These are phyloP conservation scores for Ophiosphaerella herpotricha DNA, from an alignment of 2,329 filamentous ascomycete species.

Conservation along the genomic window DNA sequence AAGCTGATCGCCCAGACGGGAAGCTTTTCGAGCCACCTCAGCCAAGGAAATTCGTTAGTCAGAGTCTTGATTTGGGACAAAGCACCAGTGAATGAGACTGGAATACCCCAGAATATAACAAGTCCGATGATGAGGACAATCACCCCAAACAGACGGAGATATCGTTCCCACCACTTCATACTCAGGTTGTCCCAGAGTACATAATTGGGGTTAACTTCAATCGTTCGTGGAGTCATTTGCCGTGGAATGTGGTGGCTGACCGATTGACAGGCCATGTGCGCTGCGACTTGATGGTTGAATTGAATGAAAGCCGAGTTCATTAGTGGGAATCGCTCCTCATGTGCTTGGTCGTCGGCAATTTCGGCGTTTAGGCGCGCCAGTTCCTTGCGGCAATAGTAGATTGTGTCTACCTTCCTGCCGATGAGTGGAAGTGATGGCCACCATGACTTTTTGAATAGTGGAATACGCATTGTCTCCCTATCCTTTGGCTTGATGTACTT, in stretches of 20 bases:
- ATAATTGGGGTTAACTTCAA: constrained; percentile 93
- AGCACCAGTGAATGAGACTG: constrained; percentile 84
- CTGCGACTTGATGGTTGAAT: constrained; percentile 96
- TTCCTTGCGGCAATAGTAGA: constrained; percentile 87
- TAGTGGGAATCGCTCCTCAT: constrained; percentile 82
- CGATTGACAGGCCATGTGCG: constrained; percentile 96
- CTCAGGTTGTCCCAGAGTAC: constrained; percentile 98
- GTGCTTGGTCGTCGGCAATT: constrained; percentile 86
- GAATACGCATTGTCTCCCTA: constrained; percentile 81
- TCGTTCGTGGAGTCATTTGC: constrained; percentile 87
- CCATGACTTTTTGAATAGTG: constrained; percentile 62
- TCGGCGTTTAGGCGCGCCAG: constrained; percentile 86
- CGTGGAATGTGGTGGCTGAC: constrained; percentile 88
- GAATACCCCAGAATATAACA: constrained; percentile 87
- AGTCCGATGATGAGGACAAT: constrained; percentile 70
- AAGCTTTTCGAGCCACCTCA: constrained; percentile 69
- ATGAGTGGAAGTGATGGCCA: constrained; percentile 78
- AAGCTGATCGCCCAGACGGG: constrained; percentile 66
- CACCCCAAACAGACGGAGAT: constrained; percentile 71
- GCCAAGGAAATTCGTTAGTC: constrained; percentile 68
- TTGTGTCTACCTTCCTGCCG: constrained; percentile 91
- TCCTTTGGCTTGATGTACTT: constrained; percentile 81
- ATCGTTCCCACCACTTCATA: constrained; percentile 90
- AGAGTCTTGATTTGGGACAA: constrained; percentile 77
- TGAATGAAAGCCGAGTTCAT: constrained; percentile 99